phyloP scores from a whole-genome alignment of 805 yeast genomes.

The Monosporozyma yasuniensis region DNA sequence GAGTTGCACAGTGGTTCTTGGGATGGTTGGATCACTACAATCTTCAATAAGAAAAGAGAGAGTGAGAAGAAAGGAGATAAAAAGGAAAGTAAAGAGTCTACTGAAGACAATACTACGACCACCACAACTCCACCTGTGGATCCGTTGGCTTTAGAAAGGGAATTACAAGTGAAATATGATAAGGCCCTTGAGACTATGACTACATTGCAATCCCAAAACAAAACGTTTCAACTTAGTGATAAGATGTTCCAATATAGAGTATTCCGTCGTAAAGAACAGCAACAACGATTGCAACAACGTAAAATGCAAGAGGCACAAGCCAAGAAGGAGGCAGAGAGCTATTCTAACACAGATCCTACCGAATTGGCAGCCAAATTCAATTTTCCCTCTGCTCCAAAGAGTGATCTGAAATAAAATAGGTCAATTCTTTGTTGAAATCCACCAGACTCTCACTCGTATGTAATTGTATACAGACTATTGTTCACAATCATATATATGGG shows the following conservation, averaged over 20 bases:
- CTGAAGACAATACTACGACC: neutral
- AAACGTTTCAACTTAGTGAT: slow-evolving; percentile 16
- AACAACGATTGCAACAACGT: slow-evolving; percentile 7
- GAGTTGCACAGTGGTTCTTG: slow-evolving; percentile 15
- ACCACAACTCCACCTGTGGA: neutral
- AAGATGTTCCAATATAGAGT: slow-evolving; percentile 20
- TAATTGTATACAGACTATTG: neutral
- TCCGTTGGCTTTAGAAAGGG: neutral
- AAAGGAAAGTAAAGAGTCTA: neutral
- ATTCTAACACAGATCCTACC: slow-evolving; percentile 25
- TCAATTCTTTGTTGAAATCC: neutral
- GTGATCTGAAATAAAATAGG: neutral
- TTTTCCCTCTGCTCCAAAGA: slow-evolving; percentile 24
- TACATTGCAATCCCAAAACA: slow-evolving; percentile 11
- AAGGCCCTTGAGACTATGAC: slow-evolving; percentile 15
- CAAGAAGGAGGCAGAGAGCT: slow-evolving; percentile 4
- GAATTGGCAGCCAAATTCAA: slow-evolving; percentile 15
- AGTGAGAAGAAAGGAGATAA: neutral
- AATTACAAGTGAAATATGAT: slow-evolving; percentile 12
- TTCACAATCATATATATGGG: no score
- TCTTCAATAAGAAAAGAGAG: slow-evolving; percentile 14
- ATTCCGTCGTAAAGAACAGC: slow-evolving; percentile 8
- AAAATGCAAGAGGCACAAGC: slow-evolving; percentile 19
- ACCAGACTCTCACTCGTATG: neutral
- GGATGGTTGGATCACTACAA: slow-evolving; percentile 28